Evolutionary conservation across 1,139 yeast genomes (phyloP).

Genomic region (Yamadazyma spencermartinsiae): DNA sequence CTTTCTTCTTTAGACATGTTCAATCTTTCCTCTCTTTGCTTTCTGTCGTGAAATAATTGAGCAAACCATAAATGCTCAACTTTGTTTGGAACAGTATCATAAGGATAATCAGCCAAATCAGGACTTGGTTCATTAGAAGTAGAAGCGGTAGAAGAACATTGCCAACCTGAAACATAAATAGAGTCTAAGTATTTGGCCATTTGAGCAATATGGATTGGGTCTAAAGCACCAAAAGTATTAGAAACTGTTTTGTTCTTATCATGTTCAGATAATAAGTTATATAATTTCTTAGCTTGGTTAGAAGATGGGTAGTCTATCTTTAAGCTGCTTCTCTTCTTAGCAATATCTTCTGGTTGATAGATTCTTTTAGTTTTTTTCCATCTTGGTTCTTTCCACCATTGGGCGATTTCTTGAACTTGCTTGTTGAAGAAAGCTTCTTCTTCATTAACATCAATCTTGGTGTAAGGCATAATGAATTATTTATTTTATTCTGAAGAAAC

Average conservation of each 20-base stretch:
- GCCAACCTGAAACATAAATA: conserved; percentile 97
- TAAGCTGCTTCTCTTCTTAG: conserved; percentile 80
- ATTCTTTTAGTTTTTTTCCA: conserved; percentile 88
- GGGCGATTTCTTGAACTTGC: conserved; percentile 70
- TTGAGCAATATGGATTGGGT: conserved; percentile 94
- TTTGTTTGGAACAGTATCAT: conserved; percentile 98
- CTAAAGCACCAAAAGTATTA: conserved; percentile 94
- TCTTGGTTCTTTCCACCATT: conserved; percentile 94
- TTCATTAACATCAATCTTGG: conserved; percentile 54
- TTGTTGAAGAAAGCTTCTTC: conserved; percentile 67
- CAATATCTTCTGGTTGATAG: conserved; percentile 87
- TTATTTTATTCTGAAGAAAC: not conserved
- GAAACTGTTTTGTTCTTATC: conserved; percentile 74
- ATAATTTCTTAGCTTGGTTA: conserved; percentile 80
- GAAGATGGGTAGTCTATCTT: conserved; percentile 73
- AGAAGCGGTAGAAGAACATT: conserved; percentile 96
- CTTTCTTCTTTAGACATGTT: conserved; percentile 60
- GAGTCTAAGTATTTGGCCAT: conserved; percentile 95
- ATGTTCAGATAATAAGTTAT: conserved; percentile 66
- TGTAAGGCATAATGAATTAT: conserved; percentile 41
- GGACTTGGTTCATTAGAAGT: conserved; percentile 98
- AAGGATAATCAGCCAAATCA: conserved; percentile 97
- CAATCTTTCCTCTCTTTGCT: conserved; percentile 86
- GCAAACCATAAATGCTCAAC: conserved; percentile 97
- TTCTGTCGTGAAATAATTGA: conserved; percentile 95